These are phyloP conservation scores for Chrysophaeum taylorii DNA, from an alignment of 352 stramenopile species.

Conservation along the genomic window DNA sequence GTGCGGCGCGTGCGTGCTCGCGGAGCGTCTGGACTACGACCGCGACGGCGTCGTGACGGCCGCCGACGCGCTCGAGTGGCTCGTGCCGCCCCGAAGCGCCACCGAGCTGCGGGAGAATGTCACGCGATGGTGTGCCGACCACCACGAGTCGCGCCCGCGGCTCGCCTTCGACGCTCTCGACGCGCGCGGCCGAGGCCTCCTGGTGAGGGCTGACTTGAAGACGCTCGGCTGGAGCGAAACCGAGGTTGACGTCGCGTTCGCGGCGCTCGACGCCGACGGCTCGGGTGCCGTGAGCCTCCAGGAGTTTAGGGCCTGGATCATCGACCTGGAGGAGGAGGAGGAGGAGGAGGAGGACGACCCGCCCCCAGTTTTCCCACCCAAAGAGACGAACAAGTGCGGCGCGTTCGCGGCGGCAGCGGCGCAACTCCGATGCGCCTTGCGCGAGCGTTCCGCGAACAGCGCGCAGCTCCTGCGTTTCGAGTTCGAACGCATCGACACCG, in stretches of 20 bases:
- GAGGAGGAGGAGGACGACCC: not conserved
- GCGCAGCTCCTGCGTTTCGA: not conserved
- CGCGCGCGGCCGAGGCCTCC: not conserved
- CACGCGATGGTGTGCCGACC: not conserved
- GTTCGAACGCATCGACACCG: not conserved
- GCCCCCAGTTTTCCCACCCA: too few relatives aligned
- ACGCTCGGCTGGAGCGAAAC: not conserved
- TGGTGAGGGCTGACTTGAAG: not conserved
- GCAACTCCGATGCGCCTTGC: not conserved
- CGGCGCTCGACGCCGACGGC: not conserved
- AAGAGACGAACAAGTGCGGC: not conserved
- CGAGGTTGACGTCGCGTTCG: not conserved
- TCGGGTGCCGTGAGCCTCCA: not conserved
- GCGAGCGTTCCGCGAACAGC: not conserved
- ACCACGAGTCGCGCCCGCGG: not conserved
- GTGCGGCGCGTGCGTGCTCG: not conserved
- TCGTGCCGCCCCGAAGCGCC: not conserved
- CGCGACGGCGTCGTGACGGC: not conserved
- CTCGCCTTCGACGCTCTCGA: constrained; percentile 6
- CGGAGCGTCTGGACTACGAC: not conserved
- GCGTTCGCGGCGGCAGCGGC: not conserved
- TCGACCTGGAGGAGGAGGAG: not conserved
- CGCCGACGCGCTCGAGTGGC: not conserved
- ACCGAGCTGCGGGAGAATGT: not conserved
- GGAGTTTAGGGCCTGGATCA: not conserved